Percentiles rank a stretch among this genome's conserved stretches.
Evolutionary conservation across 441 rosid species (phyloP).

Genomic region (Gossypium davidsonii): DNA sequence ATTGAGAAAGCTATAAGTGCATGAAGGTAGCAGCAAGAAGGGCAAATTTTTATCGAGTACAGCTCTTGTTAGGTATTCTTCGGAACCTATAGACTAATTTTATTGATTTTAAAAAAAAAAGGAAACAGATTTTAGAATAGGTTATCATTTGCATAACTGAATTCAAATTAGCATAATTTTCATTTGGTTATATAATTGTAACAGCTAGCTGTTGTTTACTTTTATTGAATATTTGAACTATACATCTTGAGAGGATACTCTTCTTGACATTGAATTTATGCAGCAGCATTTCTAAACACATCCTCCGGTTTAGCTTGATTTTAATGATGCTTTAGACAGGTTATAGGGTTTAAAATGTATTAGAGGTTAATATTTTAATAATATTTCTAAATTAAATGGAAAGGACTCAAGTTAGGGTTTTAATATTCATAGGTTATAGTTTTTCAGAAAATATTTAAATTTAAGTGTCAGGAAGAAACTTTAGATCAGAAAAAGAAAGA

Average conservation of each 20-base stretch:
- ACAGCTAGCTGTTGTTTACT: constrained; percentile 10
- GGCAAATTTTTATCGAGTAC: neutral
- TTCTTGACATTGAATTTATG: neutral
- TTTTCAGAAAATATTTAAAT: no score
- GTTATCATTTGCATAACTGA: constrained; percentile 7
- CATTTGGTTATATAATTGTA: constrained; percentile 26
- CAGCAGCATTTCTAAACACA: neutral
- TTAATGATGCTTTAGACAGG: no score
- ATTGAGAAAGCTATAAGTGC: neutral
- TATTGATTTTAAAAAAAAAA: neutral
- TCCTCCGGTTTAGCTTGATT: no score
- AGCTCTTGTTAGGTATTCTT: neutral
- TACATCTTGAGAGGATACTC: neutral
- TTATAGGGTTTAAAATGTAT: no score
- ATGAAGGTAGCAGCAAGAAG: neutral
- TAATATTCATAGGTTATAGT: no score
- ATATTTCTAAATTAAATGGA: no score
- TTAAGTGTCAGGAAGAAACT: no score
- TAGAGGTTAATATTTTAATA: no score
- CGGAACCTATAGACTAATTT: neutral
- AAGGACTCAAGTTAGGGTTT: no score
- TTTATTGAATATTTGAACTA: neutral
- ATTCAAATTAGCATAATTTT: constrained; percentile 15
- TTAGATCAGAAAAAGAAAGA: no score
- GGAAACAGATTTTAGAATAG: constrained; percentile 9